Evolutionary conservation across 1,139 yeast species (phyloP).

Genomic region (Suhomyces terraborum): DNA sequence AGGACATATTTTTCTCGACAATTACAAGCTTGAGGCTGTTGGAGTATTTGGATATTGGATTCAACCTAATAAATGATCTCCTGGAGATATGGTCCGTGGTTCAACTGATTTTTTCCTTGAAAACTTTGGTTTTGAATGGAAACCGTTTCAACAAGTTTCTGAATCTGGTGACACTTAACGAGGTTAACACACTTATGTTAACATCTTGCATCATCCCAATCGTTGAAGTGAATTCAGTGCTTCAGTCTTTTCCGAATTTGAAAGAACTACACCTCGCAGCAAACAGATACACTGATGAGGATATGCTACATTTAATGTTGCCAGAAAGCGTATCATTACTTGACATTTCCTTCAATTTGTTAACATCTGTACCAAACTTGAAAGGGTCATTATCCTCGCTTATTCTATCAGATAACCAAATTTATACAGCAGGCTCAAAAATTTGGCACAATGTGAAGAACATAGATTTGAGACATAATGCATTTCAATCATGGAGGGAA

Average conservation of each 20-base stretch:
- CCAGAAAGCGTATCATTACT: constrained; percentile 26
- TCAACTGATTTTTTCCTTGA: constrained; percentile 36
- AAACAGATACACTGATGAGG: constrained; percentile 39
- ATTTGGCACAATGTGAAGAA: constrained; percentile 9
- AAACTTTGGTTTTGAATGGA: constrained; percentile 60
- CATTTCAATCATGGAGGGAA: constrained; percentile 46
- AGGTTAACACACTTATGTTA: constrained; percentile 14
- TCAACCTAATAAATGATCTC: constrained; percentile 54
- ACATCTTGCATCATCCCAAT: constrained; percentile 18
- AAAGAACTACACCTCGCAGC: constrained; percentile 48
- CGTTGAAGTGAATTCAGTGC: constrained; percentile 20
- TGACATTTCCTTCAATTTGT: constrained; percentile 49
- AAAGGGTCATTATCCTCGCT: constrained; percentile 12
- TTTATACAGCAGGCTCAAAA: constrained; percentile 10
- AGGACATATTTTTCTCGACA: not conserved
- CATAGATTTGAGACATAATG: constrained; percentile 54
- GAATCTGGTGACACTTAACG: too few species aligned
- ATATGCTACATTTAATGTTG: constrained; percentile 15
- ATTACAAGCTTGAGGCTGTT: constrained; percentile 27
- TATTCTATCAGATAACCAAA: constrained; percentile 33
- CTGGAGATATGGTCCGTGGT: constrained; percentile 41
- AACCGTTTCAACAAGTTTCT: constrained; percentile 45
- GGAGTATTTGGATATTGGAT: constrained; percentile 58
- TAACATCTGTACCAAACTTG: constrained; percentile 35
- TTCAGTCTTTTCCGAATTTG: constrained; percentile 46